Base-by-base conservation (phyloP, 441 rosid species). In the Erysimum cheiri region DNA sequence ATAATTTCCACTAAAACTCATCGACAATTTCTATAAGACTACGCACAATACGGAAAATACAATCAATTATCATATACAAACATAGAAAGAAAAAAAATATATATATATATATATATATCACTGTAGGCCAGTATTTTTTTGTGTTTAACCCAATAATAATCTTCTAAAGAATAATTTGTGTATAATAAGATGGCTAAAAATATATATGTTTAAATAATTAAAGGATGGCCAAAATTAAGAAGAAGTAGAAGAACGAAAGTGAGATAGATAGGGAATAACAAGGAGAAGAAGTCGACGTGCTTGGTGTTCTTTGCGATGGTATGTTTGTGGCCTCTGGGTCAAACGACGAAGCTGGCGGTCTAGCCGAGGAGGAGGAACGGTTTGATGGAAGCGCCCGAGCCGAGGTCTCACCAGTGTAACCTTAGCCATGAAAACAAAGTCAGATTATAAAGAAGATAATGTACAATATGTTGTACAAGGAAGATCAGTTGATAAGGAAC, bases 241-340 rank as follows among this genome's bases (percentile, higher is more conserved):
- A 43, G 6, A 62, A 41, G 48, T n/a, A 73, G 28, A 75, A 40
- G 15, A 75, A 56, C 56, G 66, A 33, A 56, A 69, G 47, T n/a
- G 75, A 12, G 50, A 64, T 15, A 2, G 79, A 70, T 33, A 57
- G 62, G 15, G 71, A 57, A 64, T 39, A 39, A 26, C 13, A 47
- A 43, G 43, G 74, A 4, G 70, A 57, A 49, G 47, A 77, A 4
- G 70, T 33, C 2, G 90, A 79, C 48, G 62, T 56, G 37, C 39
- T 78, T 17, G 64, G 64, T 11, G 24, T 22, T 22, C 53, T 4
- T 59, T 83, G 72, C 6, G 86, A 62, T 3, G 83, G 53, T 35
- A 71, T 75, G 36, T 84, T 50, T 4, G 86, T 83, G 53, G 90
- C 94, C 83, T 83, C 80, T 3, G 99, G 99, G 1, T 85, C 79